Base-by-base conservation (phyloP, 805 yeast genomes). In the Dipodascopsis uninucleata region DNA sequence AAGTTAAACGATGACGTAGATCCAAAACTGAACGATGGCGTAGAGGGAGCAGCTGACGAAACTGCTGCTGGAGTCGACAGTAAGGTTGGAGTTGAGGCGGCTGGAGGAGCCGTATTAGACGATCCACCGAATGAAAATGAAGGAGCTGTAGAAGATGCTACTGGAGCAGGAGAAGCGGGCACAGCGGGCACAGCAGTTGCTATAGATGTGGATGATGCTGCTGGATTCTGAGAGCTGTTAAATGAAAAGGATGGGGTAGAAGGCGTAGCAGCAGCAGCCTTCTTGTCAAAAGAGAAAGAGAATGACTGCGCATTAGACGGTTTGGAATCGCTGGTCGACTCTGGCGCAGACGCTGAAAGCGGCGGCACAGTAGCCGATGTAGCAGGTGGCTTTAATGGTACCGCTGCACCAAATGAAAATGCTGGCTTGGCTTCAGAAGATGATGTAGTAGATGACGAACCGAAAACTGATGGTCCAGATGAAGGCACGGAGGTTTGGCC, bases 321-420 rank as follows among this genome's bases (percentile, higher is more conserved):
- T 18, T 8, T 8, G 7, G 8, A 24, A 16, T n/a, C 7, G 14
- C 8, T n/a, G 8, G 43, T 10, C 31, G 42, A 31, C 35, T 12
- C 40, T 8, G 42, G 24, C 5, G 10, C 9, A 5, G 39, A 17
- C 3, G 41, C 14, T 8, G 20, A 25, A 16, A 26, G n/a, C n/a
- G 21, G 10, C 10, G 37, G 5, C n/a, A n/a, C n/a, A n/a, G n/a
- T n/a, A 32, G 39, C 9, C 21, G 20, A 32, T 31, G 41, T 29
- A 25, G 40, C 21, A n/a, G 44, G 6, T 8, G 32, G 16, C 12
- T 24, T 35, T 9, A 16, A 26, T 22, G 10, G 17, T 9, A 16
- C 32, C 12, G 39, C 36, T 18, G 39, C 39, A 23, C 48, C 48
- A 14, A 44, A 40, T 14, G 46, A 39, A 18, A 38, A 42, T 18